Base-by-base conservation (phyloP, 1,284 basidiomycete genomes). In the Phenoliferia sp. region DNA sequence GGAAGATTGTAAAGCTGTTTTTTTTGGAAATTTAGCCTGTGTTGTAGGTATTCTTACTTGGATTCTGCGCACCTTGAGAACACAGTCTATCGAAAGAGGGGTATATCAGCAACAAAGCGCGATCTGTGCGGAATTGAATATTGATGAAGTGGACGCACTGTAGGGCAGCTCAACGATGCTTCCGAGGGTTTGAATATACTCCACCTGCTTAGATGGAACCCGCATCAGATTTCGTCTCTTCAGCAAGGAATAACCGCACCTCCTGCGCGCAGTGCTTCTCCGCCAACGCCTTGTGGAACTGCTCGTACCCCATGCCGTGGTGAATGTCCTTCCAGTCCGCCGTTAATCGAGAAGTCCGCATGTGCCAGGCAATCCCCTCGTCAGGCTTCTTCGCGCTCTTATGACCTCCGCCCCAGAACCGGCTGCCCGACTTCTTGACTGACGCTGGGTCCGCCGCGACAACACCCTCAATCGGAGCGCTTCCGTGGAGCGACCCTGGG, bases 291-390 rank as follows among this genome's bases (percentile, higher is more conserved):
- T 59, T 63, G 57, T 56, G 69, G 66, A 68, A 66, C 5, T 54
- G 57, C 32, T 71, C 70, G 67, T 66, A 71, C 22, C 54, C 60
- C 28, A 61, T 65, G 28, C 39, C 39, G 12, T 44, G 39, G 39
- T 44, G 39, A 22, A 44, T 22, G 22, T 22, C 22, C 22, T 44
- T 12, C 39, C 68, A 62, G 44, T 66, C 62, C 35, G 36, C 44
- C 33, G 55, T 57, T 31, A 69, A 59, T 15, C 58, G 64, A 26
- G 65, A 64, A 15, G 61, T 62, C 17, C 70, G 67, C 56, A 62
- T 69, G 58, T 69, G 67, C 67, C 67, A 71, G 19, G 63, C 60
- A 50, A 71, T 71, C 6, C 70, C 70, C 26, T 69, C 70, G 7
- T 66, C 70, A 34, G 56, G 63, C 15, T 48, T 2, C 9, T 71